Evolutionary conservation across 148 eudicot genomes (phyloP).

Genomic region (Rhododendron vialii): DNA sequence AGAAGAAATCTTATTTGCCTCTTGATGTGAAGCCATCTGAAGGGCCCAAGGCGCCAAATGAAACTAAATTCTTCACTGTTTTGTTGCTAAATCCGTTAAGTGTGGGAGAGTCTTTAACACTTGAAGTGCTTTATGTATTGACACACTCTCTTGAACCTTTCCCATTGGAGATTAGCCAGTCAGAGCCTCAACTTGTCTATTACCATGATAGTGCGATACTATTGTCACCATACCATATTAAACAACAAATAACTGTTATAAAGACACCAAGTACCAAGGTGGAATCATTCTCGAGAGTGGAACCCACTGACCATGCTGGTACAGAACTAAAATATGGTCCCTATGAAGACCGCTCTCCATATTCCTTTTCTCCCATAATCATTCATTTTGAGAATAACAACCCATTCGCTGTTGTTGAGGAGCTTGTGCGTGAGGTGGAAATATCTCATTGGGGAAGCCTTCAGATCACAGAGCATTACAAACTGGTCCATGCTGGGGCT

Average conservation of each 20-base stretch:
- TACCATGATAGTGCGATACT: slow-evolving; percentile 87
- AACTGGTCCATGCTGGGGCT: slow-evolving; percentile 86
- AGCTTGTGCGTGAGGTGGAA: slow-evolving; percentile 89
- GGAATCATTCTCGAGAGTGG: slow-evolving; percentile 79
- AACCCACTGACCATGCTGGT: slow-evolving; percentile 65
- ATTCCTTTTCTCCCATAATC: slow-evolving; percentile 67
- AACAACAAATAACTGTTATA: slow-evolving; percentile 62
- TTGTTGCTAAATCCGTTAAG: slow-evolving; percentile 53
- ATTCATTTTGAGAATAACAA: slow-evolving; percentile 88
- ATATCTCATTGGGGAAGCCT: slow-evolving; percentile 97
- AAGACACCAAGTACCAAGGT: slow-evolving; percentile 73
- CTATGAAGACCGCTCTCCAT: slow-evolving; percentile 54
- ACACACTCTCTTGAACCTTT: slow-evolving; percentile 95
- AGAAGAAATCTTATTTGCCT: slow-evolving; percentile 55
- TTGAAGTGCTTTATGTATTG: slow-evolving; percentile 71
- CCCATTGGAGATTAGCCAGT: slow-evolving; percentile 88
- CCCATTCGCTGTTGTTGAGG: slow-evolving; percentile 96
- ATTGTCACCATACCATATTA: slow-evolving; percentile 74
- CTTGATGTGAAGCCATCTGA: slow-evolving; percentile 74
- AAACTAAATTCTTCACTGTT: slow-evolving; percentile 57
- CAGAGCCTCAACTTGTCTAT: slow-evolving; percentile 88
- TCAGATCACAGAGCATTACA: slow-evolving; percentile 79
- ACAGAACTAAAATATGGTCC: slow-evolving; percentile 87
- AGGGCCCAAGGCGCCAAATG: slow-evolving; percentile 70
- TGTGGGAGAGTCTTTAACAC: slow-evolving; percentile 48